Evolutionary conservation across 2,329 filamentous ascomycete species (phyloP).

Genomic region (Albophoma yamanashiensis): DNA sequence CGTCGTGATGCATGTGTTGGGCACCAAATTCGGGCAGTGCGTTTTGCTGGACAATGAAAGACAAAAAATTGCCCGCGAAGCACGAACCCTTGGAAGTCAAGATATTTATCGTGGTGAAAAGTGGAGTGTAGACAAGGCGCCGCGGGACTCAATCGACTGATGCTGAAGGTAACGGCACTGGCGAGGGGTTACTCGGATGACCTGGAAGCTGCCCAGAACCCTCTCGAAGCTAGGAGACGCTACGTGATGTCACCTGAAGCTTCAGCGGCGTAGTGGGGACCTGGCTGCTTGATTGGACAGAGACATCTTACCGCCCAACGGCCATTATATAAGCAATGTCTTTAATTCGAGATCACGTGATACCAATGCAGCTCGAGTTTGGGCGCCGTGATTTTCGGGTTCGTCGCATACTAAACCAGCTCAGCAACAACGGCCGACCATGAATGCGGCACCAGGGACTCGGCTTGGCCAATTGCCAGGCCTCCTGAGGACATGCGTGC

Average conservation of each 20-base stretch:
- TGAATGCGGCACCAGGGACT: conserved; percentile 24
- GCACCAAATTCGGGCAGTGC: not conserved
- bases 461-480: conserved; percentile 31
- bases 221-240: conserved; percentile 18
- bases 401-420: not conserved
- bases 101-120: not conserved
- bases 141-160: not conserved
- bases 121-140: not conserved
- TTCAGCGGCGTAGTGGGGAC: conserved; percentile 9
- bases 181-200: conserved; percentile 7
- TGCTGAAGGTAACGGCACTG: not conserved
- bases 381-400: conserved; percentile 8
- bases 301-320: conserved; percentile 17
- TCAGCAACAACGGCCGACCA: conserved; percentile 16
- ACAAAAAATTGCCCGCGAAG: not conserved
- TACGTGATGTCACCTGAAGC: conserved; percentile 23
- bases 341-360: conserved; percentile 12
- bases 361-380: conserved; percentile 2
- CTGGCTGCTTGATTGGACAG: conserved; percentile 9
- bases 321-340: not conserved
- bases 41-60: not conserved
- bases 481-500: conserved; percentile 29
- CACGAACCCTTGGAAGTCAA: not conserved
- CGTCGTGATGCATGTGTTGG: not conserved
- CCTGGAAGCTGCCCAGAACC: conserved; percentile 16